Percentiles rank a stretch among this genome's conserved stretches.
phyloP scores from a whole-genome alignment of 345 rosid genomes.

The Salix exigua region DNA sequence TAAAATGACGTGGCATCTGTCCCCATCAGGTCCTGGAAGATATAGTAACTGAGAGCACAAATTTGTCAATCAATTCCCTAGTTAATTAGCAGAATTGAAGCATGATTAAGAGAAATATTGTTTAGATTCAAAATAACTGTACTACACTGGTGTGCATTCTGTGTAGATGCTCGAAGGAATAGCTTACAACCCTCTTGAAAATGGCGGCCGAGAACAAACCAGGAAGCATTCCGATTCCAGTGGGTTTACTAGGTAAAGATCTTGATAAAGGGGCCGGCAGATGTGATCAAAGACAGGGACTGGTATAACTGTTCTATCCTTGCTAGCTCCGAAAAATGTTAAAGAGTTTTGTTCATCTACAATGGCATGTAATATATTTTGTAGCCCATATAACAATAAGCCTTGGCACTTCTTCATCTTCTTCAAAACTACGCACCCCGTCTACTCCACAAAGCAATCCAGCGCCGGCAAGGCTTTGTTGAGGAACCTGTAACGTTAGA shows the following conservation, averaged over 20 bases:
- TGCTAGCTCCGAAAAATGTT: conserved; percentile 24
- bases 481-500: neutral
- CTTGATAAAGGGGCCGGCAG: conserved; percentile 14
- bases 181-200: neutral
- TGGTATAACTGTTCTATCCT: conserved; percentile 16
- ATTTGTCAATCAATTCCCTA: too few relatives aligned
- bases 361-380: conserved; percentile 8
- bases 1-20: too few relatives aligned
- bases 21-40: too few relatives aligned
- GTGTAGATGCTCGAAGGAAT: too few relatives aligned
- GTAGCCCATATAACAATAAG: conserved; percentile 17
- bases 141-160: too few relatives aligned
- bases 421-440: neutral
- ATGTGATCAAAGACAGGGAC: conserved; percentile 19
- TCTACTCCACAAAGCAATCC: neutral
- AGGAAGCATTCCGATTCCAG: conserved; percentile 21
- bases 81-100: too few relatives aligned
- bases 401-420: neutral
- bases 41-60: too few relatives aligned
- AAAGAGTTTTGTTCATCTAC: conserved; percentile 7
- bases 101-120: too few relatives aligned
- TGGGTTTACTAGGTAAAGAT: conserved; percentile 9
- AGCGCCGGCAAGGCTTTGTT: neutral
- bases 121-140: too few relatives aligned
- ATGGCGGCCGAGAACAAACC: conserved; percentile 12